phyloP scores from a whole-genome alignment of 495 filamentous ascomycete genomes.

The Aspergillus incahuasiensis region DNA sequence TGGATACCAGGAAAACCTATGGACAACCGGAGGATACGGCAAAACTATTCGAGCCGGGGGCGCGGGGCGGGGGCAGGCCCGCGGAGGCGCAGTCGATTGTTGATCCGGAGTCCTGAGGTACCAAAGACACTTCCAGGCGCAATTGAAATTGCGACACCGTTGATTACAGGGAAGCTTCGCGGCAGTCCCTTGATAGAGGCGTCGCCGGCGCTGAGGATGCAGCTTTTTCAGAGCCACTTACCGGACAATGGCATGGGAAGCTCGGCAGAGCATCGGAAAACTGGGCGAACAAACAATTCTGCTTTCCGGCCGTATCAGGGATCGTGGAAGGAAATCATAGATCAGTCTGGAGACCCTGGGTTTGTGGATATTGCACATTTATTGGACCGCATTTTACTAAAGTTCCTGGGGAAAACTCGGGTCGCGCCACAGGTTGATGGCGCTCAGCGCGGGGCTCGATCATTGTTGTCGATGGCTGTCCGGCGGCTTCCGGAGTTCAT shows the following conservation, averaged over 20 bases:
- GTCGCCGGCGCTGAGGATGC: slow-evolving; percentile 15
- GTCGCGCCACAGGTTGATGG: background rate
- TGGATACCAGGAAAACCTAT: slow-evolving; percentile 37
- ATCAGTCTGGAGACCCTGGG: slow-evolving; percentile 30
- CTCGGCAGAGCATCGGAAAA: slow-evolving; percentile 9
- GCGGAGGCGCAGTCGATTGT: slow-evolving; percentile 27
- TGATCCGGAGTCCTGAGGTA: slow-evolving; percentile 37
- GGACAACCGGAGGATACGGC: slow-evolving; percentile 31
- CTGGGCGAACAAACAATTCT: slow-evolving; percentile 16
- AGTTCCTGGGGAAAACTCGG: slow-evolving; percentile 36
- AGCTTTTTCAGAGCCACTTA: slow-evolving; percentile 18
- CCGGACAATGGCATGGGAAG: background rate
- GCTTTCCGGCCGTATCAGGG: slow-evolving; percentile 28
- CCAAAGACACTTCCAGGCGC: slow-evolving; percentile 39
- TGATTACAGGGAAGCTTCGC: slow-evolving; percentile 38
- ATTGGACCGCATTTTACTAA: slow-evolving; percentile 36
- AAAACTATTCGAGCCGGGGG: slow-evolving; percentile 36
- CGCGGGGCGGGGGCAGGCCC: slow-evolving; percentile 20
- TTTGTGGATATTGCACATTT: slow-evolving; percentile 36
- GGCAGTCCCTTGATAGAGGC: slow-evolving; percentile 16
- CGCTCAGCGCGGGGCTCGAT: slow-evolving; percentile 37
- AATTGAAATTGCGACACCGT: slow-evolving; percentile 43
- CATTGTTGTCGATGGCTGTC: slow-evolving; percentile 62
- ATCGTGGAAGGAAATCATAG: slow-evolving; percentile 39
- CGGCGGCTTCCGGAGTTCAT: slow-evolving; percentile 62